Evolutionary conservation across 2,329 filamentous ascomycete species (phyloP).

Genomic region (Neurospora sp.): DNA sequence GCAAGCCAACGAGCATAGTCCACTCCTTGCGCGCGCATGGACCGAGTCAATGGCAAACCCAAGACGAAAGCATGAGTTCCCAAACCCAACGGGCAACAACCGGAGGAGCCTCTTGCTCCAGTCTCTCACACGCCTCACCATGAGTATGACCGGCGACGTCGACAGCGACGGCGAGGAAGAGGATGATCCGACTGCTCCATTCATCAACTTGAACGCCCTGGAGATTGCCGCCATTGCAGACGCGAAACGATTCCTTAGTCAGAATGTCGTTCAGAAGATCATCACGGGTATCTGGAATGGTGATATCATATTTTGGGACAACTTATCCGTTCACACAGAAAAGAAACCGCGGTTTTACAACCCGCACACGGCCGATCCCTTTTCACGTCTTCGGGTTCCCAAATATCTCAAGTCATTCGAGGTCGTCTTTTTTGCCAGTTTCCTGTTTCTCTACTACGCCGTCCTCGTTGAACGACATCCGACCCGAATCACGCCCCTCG

Average conservation of each 20-base stretch:
- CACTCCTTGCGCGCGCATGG: slow-evolving; percentile 31
- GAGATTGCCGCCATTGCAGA: slow-evolving; percentile 76
- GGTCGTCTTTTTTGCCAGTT: slow-evolving; percentile 67
- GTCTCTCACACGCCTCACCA: slow-evolving; percentile 46
- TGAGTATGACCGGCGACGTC: slow-evolving; percentile 33
- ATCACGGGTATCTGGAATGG: slow-evolving; percentile 79
- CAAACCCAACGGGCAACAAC: slow-evolving; percentile 27
- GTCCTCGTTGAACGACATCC: slow-evolving; percentile 68
- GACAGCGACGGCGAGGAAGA: slow-evolving; percentile 35
- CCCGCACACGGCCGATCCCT: slow-evolving; percentile 54
- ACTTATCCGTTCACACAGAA: slow-evolving; percentile 57
- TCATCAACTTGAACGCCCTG: slow-evolving; percentile 72
- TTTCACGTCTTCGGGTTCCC: slow-evolving; percentile 66
- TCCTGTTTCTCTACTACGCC: slow-evolving; percentile 75
- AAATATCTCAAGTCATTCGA: slow-evolving; percentile 80
- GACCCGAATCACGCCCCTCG: slow-evolving; percentile 53
- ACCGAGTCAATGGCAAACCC: slow-evolving; percentile 11
- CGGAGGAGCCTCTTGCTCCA: slow-evolving; percentile 40
- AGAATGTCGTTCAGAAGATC: slow-evolving; percentile 71
- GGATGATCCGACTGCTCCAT: slow-evolving; percentile 58
- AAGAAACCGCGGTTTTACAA: slow-evolving; percentile 75
- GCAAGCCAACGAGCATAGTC: slow-evolving; percentile 32
- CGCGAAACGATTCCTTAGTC: slow-evolving; percentile 76
- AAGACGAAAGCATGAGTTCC: neutral
- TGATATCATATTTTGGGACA: slow-evolving; percentile 80